Conservation (phyloP, 192 early-diverging fungal genomes). For the Coemansia reversa region DNA sequence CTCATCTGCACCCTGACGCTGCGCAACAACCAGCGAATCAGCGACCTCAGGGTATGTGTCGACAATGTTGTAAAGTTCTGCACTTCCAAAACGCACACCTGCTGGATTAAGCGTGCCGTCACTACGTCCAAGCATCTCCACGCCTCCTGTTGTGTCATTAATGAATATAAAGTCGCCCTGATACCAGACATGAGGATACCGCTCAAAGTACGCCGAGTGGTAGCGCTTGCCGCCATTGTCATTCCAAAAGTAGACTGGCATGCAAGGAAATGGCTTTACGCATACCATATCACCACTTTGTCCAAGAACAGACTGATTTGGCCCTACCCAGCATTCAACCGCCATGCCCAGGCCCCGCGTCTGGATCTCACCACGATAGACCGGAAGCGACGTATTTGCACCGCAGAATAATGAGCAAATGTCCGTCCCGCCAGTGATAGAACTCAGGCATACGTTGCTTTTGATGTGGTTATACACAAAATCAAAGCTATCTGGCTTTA, state of each 20-base stretch:
- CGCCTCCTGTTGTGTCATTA: conserved; percentile 80
- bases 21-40: conserved; percentile 89
- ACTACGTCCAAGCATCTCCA: conserved; percentile 91
- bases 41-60: conserved; percentile 76
- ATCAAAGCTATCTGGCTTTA: conserved; percentile 90
- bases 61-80: conserved; percentile 93
- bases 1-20: conserved; percentile 82
- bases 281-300: conserved; percentile 91
- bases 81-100: conserved; percentile 90
- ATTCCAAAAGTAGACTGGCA: conserved; percentile 95
- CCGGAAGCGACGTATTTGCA: conserved; percentile 84
- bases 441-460: conserved; percentile 80
- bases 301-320: conserved; percentile 61
- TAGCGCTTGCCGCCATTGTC: conserved; percentile 78
- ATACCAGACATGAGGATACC: conserved; percentile 87
- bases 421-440: conserved; percentile 97
- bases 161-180: conserved; percentile 94
- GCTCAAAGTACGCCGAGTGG: conserved; percentile 82
- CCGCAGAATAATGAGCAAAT: conserved; percentile 95
- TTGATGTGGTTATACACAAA: conserved; percentile 89
- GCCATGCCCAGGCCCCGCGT: conserved; percentile 90
- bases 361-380: conserved; percentile 94
- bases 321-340: conserved; percentile 84
- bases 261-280: conserved; percentile 91
- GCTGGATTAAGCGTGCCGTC: conserved; percentile 92